Evolutionary conservation across 345 rosid genomes (phyloP).

Genomic region (Lepidium sativum): DNA sequence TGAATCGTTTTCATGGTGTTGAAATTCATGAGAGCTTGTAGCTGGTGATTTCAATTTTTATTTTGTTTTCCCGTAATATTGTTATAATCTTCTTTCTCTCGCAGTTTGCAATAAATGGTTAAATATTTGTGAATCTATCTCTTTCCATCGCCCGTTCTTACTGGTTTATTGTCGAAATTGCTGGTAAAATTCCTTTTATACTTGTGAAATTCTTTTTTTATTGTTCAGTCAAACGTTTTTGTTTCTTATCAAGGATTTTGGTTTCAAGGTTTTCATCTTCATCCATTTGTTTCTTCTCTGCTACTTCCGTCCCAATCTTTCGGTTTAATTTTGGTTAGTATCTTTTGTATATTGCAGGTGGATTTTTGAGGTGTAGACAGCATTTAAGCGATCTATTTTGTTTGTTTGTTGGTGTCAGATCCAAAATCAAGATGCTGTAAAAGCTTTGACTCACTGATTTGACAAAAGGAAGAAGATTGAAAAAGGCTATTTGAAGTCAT

Average conservation of each 20-base stretch:
- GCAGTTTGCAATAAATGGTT: too few relatives aligned
- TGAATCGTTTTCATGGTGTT: too few relatives aligned
- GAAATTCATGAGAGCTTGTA: slow-evolving; percentile 13
- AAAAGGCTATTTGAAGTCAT: background rate
- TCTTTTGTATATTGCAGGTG: slow-evolving; percentile 18
- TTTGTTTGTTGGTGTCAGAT: slow-evolving; percentile 21
- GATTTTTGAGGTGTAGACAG: slow-evolving; percentile 18
- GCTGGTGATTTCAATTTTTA: too few relatives aligned
- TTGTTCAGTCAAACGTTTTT: background rate
- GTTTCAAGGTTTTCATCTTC: background rate
- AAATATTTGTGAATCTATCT: background rate
- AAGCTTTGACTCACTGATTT: slow-evolving; percentile 33
- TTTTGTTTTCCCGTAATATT: too few relatives aligned
- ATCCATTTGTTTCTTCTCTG: background rate
- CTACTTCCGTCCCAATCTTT: background rate
- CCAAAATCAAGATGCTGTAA: slow-evolving; percentile 26
- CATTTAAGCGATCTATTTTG: slow-evolving; percentile 14
- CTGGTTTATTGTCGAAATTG: slow-evolving; percentile 1
- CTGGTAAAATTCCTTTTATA: slow-evolving; percentile 5
- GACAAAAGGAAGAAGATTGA: slow-evolving; percentile 18
- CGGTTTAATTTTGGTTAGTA: background rate
- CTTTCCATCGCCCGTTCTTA: slow-evolving; percentile 2
- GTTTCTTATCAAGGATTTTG: background rate
- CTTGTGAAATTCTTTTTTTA: background rate
- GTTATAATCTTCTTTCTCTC: too few relatives aligned